Evolutionary conservation across 352 stramenopile genomes (phyloP).

Genomic region (Phytopythium helicoides): DNA sequence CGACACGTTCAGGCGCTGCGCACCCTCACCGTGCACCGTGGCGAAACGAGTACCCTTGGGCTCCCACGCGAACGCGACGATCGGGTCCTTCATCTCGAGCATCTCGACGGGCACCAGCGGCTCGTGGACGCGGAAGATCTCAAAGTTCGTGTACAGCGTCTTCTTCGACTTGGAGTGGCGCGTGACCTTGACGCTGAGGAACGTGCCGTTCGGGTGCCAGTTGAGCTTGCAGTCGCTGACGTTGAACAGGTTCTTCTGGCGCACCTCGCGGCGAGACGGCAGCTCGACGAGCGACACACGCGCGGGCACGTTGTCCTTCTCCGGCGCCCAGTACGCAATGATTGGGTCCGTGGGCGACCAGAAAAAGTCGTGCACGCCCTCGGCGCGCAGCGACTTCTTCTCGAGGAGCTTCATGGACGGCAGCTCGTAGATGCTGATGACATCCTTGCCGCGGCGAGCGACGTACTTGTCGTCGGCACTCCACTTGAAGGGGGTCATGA

Average conservation of each 20-base stretch:
- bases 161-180: slow-evolving; percentile 95
- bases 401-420: slow-evolving; percentile 97
- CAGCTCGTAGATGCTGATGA: slow-evolving; percentile 94
- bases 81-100: slow-evolving; percentile 96
- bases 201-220: slow-evolving; percentile 96
- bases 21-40: slow-evolving; percentile 94
- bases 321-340: slow-evolving; percentile 96
- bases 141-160: slow-evolving; percentile 99
- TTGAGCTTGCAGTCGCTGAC: slow-evolving; percentile 94
- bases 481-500: slow-evolving; percentile 94
- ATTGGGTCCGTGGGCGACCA: slow-evolving; percentile 96
- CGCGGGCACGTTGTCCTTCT: slow-evolving; percentile 93
- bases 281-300: slow-evolving; percentile 97
- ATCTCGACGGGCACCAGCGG: slow-evolving; percentile 97
- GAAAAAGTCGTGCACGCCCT: slow-evolving; percentile 97
- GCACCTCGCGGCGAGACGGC: slow-evolving; percentile 92
- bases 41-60: slow-evolving; percentile 95
- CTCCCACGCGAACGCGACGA: slow-evolving; percentile 97
- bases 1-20: slow-evolving; percentile 91
- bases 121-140: slow-evolving; percentile 97
- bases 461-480: slow-evolving; percentile 95
- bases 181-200: slow-evolving; percentile 89
- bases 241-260: slow-evolving; percentile 99
- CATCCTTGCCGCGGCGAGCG: slow-evolving; percentile 92
- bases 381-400: slow-evolving; percentile 94